These are phyloP conservation scores for Populus deltoides DNA, from an alignment of 345 rosid species.

Conservation along the genomic window DNA sequence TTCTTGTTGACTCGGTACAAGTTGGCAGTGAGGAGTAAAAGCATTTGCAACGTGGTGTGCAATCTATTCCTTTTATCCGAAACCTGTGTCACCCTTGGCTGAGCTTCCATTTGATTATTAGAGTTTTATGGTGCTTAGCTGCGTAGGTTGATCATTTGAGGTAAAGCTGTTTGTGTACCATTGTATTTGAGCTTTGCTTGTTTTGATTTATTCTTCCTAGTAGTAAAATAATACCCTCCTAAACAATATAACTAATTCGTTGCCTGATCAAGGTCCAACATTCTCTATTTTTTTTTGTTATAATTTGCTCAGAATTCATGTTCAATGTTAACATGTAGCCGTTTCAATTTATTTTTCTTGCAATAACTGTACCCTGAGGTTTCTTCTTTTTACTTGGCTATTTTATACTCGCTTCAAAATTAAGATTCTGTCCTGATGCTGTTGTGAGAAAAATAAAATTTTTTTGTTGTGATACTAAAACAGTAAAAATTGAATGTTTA, in stretches of 20 bases:
- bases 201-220: neutral
- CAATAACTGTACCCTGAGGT: neutral
- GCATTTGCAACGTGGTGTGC: no score
- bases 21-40: no score
- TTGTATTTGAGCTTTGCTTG: neutral
- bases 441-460: neutral
- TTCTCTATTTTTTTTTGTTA: no score
- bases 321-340: neutral
- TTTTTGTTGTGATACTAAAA: neutral
- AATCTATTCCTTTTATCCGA: neutral
- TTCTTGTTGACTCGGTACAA: no score
- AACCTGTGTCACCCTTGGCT: neutral
- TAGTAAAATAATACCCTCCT: neutral
- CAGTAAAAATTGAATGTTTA: neutral
- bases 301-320: neutral
- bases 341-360: neutral
- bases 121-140: neutral
- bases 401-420: neutral
- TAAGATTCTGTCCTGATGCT: neutral
- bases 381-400: neutral
- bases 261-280: no score
- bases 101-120: neutral
- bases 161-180: neutral
- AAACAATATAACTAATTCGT: no score
- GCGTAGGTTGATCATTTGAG: constrained; percentile 3